phyloP scores from a whole-genome alignment of 2,329 filamentous ascomycete species.

The Sporothrix pallida region DNA sequence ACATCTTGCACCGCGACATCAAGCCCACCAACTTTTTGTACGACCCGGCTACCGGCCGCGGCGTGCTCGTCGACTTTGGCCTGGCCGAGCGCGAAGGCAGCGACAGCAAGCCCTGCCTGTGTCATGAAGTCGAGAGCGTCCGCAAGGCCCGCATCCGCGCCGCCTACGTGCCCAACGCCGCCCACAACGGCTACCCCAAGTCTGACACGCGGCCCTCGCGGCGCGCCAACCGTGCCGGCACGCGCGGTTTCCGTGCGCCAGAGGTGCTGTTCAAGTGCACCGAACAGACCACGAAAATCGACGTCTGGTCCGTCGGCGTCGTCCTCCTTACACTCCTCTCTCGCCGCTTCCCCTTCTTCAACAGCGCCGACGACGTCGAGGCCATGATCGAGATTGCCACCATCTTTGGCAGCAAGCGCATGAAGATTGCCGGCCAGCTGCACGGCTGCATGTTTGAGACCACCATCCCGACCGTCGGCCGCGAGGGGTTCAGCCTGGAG shows the following conservation, averaged over 20 bases:
- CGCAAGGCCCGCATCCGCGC: constrained; percentile 65
- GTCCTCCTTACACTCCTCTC: constrained; percentile 94
- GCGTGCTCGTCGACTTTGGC: constrained; percentile 98
- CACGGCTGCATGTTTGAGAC: constrained; percentile 94
- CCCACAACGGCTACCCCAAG: constrained; percentile 77
- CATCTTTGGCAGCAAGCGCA: constrained; percentile 84
- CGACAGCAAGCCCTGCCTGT: constrained; percentile 81
- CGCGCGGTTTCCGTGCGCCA: constrained; percentile 91
- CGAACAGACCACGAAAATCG: constrained; percentile 89
- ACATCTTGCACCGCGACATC: constrained; percentile 92
- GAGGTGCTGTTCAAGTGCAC: constrained; percentile 98
- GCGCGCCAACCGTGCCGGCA: constrained; percentile 92
- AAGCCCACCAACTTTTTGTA: constrained; percentile 98
- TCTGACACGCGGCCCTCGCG: constrained; percentile 86
- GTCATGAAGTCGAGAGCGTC: constrained; percentile 67
- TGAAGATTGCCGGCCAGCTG: constrained; percentile 80
- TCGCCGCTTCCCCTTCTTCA: constrained; percentile 96
- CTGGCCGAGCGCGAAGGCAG: constrained; percentile 83
- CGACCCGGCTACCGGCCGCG: constrained; percentile 77
- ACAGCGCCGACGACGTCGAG: constrained; percentile 96
- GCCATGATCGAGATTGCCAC: constrained; percentile 97
- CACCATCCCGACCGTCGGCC: constrained; percentile 86
- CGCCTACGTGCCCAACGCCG: constrained; percentile 59
- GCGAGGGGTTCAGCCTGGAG: constrained; percentile 83
- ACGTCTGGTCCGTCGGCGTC: constrained; percentile 97